phyloP scores from a whole-genome alignment of 192 early-diverging fungal species.

The Backusella luteola region DNA sequence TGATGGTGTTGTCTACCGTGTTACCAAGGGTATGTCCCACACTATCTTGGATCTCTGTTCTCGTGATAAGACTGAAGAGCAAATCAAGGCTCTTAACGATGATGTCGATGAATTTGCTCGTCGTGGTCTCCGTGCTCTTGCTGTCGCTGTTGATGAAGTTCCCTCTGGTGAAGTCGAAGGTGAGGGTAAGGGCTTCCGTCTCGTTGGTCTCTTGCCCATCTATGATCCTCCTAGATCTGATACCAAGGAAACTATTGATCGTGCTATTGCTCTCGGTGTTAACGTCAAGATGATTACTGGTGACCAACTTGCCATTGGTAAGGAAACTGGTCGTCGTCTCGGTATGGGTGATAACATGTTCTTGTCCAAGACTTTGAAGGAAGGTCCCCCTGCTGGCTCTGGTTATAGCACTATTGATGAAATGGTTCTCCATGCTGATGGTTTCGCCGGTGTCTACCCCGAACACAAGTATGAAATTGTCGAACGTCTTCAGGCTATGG shows the following conservation, averaged over 20 bases:
- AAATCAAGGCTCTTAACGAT: conserved; percentile 42
- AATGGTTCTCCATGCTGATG: conserved; percentile 59
- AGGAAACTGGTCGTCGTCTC: conserved; percentile 71
- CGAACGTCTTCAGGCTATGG: conserved; percentile 62
- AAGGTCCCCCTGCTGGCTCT: conserved; percentile 55
- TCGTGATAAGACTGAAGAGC: conserved; percentile 62
- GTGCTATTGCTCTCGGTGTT: conserved; percentile 69
- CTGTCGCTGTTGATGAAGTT: conserved; percentile 69
- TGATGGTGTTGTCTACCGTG: conserved; percentile 62
- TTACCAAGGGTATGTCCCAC: conserved; percentile 74
- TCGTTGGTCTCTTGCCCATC: conserved; percentile 71
- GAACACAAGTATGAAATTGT: conserved; percentile 72
- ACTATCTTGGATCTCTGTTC: conserved; percentile 69
- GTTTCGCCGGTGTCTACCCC: conserved; percentile 63
- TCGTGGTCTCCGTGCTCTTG: conserved; percentile 72
- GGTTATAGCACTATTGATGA: conserved; percentile 56
- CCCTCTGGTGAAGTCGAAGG: conserved; percentile 58
- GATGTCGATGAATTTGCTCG: conserved; percentile 66
- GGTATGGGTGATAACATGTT: conserved; percentile 74
- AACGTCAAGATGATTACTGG: conserved; percentile 94
- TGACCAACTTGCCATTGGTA: conserved; percentile 86
- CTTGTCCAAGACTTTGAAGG: conserved; percentile 62
- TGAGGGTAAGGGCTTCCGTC: conserved; percentile 63
- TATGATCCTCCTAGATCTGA: conserved; percentile 75
- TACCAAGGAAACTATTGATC: conserved; percentile 77